Conservation (phyloP, 2,329 filamentous ascomycete genomes). For the Chaetothyriales sp. region DNA sequence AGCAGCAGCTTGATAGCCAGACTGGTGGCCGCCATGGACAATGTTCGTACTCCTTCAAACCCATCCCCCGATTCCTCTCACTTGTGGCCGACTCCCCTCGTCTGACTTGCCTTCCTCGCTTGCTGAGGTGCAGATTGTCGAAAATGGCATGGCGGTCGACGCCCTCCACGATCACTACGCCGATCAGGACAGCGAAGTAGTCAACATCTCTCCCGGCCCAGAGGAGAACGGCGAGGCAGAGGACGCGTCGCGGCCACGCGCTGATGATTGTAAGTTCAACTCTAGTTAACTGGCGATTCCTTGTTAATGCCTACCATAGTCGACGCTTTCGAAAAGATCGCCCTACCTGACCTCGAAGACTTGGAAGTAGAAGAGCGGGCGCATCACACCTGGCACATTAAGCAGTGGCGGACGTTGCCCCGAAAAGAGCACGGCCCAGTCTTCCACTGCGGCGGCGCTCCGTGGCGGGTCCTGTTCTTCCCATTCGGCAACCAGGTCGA, state of each 20-base stretch:
- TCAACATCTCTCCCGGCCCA: constrained; percentile 43
- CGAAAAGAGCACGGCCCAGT: constrained; percentile 77
- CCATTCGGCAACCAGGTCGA: constrained; percentile 91
- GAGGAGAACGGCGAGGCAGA: constrained; percentile 43
- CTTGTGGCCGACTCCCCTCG: constrained; percentile 1
- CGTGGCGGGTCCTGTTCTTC: constrained; percentile 93
- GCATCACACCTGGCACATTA: constrained; percentile 72
- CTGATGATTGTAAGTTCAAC: constrained; percentile 38
- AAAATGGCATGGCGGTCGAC: constrained; percentile 49
- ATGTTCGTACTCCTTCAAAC: constrained; percentile 22
- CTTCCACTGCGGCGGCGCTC: constrained; percentile 73
- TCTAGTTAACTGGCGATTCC: not conserved
- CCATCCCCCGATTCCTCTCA: not conserved
- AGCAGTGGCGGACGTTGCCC: constrained; percentile 59
- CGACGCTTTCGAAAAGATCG: constrained; percentile 70
- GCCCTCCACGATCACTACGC: constrained; percentile 38
- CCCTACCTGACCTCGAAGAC: constrained; percentile 63
- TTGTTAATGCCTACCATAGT: constrained; percentile 31
- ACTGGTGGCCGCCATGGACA: constrained; percentile 26
- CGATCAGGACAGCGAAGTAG: constrained; percentile 47
- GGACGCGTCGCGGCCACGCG: constrained; percentile 36
- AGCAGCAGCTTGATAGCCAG: not conserved
- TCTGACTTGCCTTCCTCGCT: constrained; percentile 20
- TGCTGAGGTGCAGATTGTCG: constrained; percentile 31
- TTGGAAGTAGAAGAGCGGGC: constrained; percentile 64